These are phyloP conservation scores for Aureobasidium sp. DNA, from an alignment of 2,329 filamentous ascomycete species.

Conservation along the genomic window DNA sequence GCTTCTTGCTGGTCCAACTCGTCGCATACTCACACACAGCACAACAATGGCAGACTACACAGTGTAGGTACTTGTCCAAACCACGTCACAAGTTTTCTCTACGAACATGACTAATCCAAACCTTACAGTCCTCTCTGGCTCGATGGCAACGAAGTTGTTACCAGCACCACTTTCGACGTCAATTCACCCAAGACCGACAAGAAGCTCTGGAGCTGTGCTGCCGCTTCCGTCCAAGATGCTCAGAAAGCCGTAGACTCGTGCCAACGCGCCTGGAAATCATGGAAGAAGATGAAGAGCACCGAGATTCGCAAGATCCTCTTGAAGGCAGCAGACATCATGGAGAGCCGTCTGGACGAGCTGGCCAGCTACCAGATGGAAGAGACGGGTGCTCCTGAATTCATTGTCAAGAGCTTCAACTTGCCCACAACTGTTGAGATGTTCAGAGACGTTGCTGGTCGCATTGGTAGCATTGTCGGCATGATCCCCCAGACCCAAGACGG, in stretches of 20 bases:
- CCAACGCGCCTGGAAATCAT: constrained; percentile 58
- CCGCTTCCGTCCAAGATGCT: constrained; percentile 48
- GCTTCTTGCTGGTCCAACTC: background rate
- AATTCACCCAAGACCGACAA: constrained; percentile 46
- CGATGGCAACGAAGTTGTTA: constrained; percentile 39
- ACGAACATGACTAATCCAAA: background rate
- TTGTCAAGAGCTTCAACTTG: constrained; percentile 32
- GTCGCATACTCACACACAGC: background rate
- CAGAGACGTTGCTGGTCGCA: constrained; percentile 43
- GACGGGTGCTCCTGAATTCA: constrained; percentile 41
- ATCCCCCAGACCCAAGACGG: constrained; percentile 41
- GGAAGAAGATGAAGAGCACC: constrained; percentile 54
- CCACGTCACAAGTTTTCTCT: no score
- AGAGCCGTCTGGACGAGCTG: constrained; percentile 52
- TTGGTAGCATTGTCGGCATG: constrained; percentile 38
- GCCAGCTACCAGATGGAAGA: constrained; percentile 50
- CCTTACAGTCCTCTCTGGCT: constrained; percentile 35
- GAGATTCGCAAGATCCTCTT: constrained; percentile 61
- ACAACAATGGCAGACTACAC: constrained; percentile 10
- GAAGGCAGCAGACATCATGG: constrained; percentile 57
- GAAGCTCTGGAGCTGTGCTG: constrained; percentile 46
- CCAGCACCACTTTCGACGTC: constrained; percentile 46
- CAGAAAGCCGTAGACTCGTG: constrained; percentile 51
- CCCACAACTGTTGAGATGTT: constrained; percentile 35
- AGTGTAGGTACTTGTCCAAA: background rate